Base-by-base conservation (phyloP, 2,329 filamentous ascomycete species). In the Diaporthe helianthi region DNA sequence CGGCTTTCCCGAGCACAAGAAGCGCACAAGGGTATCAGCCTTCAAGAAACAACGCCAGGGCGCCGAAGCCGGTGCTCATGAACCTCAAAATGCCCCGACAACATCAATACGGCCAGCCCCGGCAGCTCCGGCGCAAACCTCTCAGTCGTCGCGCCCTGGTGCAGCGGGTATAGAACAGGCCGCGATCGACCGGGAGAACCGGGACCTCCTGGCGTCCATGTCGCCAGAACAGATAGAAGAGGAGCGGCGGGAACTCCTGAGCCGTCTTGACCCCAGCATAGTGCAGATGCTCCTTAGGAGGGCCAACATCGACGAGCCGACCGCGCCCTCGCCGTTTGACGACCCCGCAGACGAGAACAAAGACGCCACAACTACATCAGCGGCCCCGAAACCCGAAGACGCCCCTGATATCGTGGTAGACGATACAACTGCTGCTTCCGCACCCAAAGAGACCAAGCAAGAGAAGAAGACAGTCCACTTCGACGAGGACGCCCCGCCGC, bases 1-100 rank as follows among this genome's bases (percentile, higher is more conserved):
- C 15, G 96, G 96, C 1, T 98, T 98, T 74, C 96, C 96, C n/a
- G 89, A 90, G 69, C 94, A 94, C 79, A 96, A 92, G 79, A 93
- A 92, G 78, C 89, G 94, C 73, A 85, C 84, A 68, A 86, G 87
- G 69, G 80, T 87, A 9, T 97, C 94, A 1, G 87, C 91, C 1
- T 97, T 97, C 83, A 97, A 93, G 78, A 90, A 93, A 75, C 87
- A 89, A 76, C 84, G 87, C 71, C 80, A 83, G 61, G 72, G 72
- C 8, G 73, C 76, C 13, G 55, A 61, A 15, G 13, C 47, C 41
- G 7, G 31, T 51, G 10, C 41, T 22, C 17, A 19, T 15, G 58
- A 54, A 15, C 17, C 33, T 38, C 67, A 51, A 33, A 1, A 64
- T 68, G 65, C 8, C 15, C n/a, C 53, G 9, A 46, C n/a, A 7